These are phyloP conservation scores for Poa pratensis DNA, from an alignment of 176 grass and related monocot genomes.

Conservation along the genomic window DNA sequence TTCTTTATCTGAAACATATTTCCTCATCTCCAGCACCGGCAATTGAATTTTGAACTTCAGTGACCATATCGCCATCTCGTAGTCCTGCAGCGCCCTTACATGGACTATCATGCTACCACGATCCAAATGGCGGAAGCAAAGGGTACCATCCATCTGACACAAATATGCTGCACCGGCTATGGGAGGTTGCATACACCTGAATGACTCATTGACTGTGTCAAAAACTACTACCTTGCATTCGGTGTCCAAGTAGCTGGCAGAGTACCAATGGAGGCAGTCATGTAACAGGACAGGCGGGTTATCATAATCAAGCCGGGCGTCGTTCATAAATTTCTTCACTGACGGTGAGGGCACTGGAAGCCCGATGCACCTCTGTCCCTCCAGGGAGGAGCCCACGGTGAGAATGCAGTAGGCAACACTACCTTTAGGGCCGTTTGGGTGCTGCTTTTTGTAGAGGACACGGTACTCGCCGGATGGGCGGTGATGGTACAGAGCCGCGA, in stretches of 20 bases:
- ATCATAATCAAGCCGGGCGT: background rate
- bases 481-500: background rate
- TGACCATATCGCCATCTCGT: conserved; percentile 10
- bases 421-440: fast-evolving
- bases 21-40: background rate
- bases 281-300: background rate
- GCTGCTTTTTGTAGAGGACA: background rate
- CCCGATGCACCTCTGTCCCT: background rate
- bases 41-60: background rate
- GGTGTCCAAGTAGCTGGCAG: background rate
- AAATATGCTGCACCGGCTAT: background rate
- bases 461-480: conserved; percentile 25
- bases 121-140: background rate
- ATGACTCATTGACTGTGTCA: background rate
- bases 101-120: background rate
- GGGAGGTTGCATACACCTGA: background rate
- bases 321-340: background rate
- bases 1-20: background rate
- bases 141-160: background rate
- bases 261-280: background rate
- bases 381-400: background rate
- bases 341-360: background rate
- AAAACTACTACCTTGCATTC: background rate
- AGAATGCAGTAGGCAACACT: background rate
- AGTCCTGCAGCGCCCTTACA: background rate